Conservation (phyloP, 2,329 filamentous ascomycete species). For the Colletotrichum musae region DNA sequence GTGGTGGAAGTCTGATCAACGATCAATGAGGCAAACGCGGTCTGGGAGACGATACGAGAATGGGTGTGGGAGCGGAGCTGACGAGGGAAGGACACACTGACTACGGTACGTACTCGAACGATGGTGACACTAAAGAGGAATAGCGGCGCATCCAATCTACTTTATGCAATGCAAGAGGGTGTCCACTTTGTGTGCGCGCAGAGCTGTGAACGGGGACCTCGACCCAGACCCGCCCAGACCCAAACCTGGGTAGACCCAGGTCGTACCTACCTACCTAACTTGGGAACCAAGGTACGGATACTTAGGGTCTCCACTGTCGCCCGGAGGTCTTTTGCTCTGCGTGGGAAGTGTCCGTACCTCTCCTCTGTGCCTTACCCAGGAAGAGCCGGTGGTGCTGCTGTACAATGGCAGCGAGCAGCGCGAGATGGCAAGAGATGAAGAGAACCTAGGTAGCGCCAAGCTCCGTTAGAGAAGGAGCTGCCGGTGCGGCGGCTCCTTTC, state of each 20-base stretch:
- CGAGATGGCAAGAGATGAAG: neutral
- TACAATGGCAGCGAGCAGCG: no score
- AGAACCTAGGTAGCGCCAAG: neutral
- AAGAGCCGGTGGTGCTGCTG: no score
- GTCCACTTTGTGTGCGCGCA: slow-evolving; percentile 5
- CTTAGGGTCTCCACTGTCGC: neutral
- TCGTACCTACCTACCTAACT: no score
- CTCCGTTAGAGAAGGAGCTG: neutral
- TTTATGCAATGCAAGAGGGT: slow-evolving; percentile 26
- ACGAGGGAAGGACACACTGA: neutral
- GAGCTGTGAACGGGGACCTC: neutral
- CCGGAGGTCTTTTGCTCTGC: no score
- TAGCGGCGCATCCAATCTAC: slow-evolving; percentile 30
- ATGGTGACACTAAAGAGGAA: neutral
- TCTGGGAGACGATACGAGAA: slow-evolving; percentile 7
- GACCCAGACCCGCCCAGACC: neutral
- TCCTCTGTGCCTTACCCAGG: no score
- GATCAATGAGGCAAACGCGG: slow-evolving; percentile 20
- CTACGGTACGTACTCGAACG: slow-evolving; percentile 3
- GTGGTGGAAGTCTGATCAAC: slow-evolving; percentile 20
- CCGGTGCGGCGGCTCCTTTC: slow-evolving; percentile 6
- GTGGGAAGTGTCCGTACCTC: no score
- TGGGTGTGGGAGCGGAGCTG: neutral
- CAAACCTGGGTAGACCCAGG: no score
- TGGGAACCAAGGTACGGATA: no score